Evolutionary conservation across 2,329 filamentous ascomycete genomes (phyloP), one percentile per base, ranked within the genome.

Genomic region (Dothidotthia symphoricarpi): DNA sequence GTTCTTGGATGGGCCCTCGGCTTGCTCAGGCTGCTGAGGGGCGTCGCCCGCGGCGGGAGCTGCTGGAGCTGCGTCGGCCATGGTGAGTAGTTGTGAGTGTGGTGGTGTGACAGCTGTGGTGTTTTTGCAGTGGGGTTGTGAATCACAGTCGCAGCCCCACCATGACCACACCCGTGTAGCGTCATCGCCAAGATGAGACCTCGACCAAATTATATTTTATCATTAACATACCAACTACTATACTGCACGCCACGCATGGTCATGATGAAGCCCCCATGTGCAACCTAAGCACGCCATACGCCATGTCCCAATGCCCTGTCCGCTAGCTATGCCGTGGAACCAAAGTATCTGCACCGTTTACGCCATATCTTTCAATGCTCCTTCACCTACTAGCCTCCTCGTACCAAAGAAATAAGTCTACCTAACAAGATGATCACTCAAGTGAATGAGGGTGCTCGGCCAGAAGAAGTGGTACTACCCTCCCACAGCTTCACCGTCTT

Each of bases 1-100:
- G 34, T 67, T 69, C 51, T 69, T 69, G 32, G 66, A 68, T 9
- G 62, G 64, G 25, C 47, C 37, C 36, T 62, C 53, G 14, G 44
- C 41, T 39, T 53, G 50, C 14, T 22, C 19, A 9, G 19, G 19
- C 19, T 22, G 19, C 19, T 22, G 19, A 9, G 44, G 41, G 28
- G 45, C 39, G 26, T 57, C 54, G 30, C 42, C 43, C 16, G 56
- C 41, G 43, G 49, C 51, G 29, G 53, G 41, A 24, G 56, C 45
- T 31, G 54, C 43, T 32, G 61, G 51, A 32, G 55, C 43, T 35
- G 56, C 49, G 47, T 66, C 61, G 43, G 60, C 55, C 62, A 66
- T 66, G 43, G 44, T 50, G 43, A 26, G 31, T 27, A 30, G 17
- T 39, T 31, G 32, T 10, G 28, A 39, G 14, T 17, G 41, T 37